phyloP scores from a whole-genome alignment of 129 eudicot species.

The Helichrysum umbraculigerum region DNA sequence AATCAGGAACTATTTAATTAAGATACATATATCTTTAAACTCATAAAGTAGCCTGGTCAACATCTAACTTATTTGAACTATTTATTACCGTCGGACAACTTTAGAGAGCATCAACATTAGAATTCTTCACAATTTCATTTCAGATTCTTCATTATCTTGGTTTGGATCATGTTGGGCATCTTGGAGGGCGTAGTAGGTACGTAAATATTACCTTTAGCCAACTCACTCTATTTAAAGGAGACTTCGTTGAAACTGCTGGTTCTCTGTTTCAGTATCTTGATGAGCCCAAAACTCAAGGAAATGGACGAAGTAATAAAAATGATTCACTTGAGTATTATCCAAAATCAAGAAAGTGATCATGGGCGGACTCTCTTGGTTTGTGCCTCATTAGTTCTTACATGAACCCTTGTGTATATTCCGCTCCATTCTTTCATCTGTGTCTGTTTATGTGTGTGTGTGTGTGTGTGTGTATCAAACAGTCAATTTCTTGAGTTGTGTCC shows the following conservation, averaged over 20 bases:
- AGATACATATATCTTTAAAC: slow-evolving; percentile 1
- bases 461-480: neutral
- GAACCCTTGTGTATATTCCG: neutral
- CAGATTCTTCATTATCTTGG: slow-evolving; percentile 99
- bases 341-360: slow-evolving; percentile 37
- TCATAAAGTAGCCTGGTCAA: slow-evolving; percentile 8
- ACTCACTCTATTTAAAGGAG: neutral
- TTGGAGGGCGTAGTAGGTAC: slow-evolving; percentile 89
- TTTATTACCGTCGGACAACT: slow-evolving; percentile 25
- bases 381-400: slow-evolving; percentile 33
- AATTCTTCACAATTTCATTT: slow-evolving; percentile 38
- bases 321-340: slow-evolving; percentile 54
- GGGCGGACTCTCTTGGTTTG: slow-evolving; percentile 84
- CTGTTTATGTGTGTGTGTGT: neutral
- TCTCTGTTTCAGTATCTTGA: slow-evolving; percentile 59
- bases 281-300: slow-evolving; percentile 85
- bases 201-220: slow-evolving; percentile 15
- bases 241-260: slow-evolving; percentile 20
- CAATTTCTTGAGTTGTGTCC: neutral
- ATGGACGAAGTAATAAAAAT: slow-evolving; percentile 84
- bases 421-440: slow-evolving; percentile 2
- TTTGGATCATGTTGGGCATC: slow-evolving; percentile 98
- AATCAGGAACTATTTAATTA: neutral
- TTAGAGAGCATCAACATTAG: slow-evolving; percentile 26
- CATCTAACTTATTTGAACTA: slow-evolving; percentile 13